Evolutionary conservation across 345 rosid genomes (phyloP), one percentile per base, ranked within the genome.

Genomic region (Gossypium mustelinum): DNA sequence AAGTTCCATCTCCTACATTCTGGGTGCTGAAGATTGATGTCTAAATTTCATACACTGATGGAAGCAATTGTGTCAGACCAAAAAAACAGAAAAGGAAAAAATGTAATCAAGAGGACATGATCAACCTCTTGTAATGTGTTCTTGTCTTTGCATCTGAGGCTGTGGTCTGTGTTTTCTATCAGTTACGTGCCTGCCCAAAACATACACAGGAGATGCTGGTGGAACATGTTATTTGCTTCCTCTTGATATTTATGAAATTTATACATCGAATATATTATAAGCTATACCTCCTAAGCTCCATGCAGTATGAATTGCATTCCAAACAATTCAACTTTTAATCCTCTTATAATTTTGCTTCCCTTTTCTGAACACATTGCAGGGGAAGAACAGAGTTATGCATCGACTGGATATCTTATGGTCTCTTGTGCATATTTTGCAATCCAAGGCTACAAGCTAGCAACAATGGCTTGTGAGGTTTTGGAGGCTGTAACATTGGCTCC

Each of bases 371-470:
- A 66, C 67, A 77, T 80, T 80, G 81, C 88, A 92, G 98, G 92
- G 96, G 59, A 89, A 88, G 79, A 82, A 86, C 80, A 87, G 82
- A 75, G 82, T 78, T 43, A 84, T 88, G 88, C 95, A 90, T 72
- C 88, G 98, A 83, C 89, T 94, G 97, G 98, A 92, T 82, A 82
- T 94, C 72, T 82, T 94, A 73, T 94, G 97, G 97, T 89, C 96
- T 24, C 89, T 94, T 24, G 90, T 91, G 77, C 98, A 92, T 79
- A 79, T 87, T 72, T 82, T 94, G 82, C 97, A 91, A 78, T 89
- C 87, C 76, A 89, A 92, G 82, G 76, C 85, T 55, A 79, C 85
- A 57, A 77, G 39, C 78, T 86, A 84, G 85, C 56, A 45, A 17
- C 72, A 62, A 65, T 34, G 71, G 73, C 65, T 34, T 76, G 76